These are phyloP conservation scores for Taiwanofungus camphoratus DNA, from an alignment of 1,284 basidiomycete genomes.

Conservation along the genomic window DNA sequence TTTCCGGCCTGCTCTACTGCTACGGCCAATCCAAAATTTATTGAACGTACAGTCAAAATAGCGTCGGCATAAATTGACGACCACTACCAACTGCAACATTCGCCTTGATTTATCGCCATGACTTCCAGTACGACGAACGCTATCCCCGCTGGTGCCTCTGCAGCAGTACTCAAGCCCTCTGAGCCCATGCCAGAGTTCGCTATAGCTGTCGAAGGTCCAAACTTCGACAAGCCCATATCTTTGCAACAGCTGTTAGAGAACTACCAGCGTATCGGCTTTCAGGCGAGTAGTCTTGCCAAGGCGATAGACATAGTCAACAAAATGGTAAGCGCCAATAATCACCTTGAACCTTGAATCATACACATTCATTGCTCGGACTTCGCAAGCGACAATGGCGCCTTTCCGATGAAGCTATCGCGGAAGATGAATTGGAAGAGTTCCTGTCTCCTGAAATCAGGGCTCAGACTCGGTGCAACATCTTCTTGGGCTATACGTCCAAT, in stretches of 20 bases:
- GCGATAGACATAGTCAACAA: slow-evolving; percentile 89
- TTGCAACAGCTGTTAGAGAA: slow-evolving; percentile 70
- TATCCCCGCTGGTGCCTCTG: slow-evolving; percentile 55
- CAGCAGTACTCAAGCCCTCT: slow-evolving; percentile 75
- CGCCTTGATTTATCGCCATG: slow-evolving; percentile 10
- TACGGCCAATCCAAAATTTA: no score
- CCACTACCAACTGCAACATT: background rate
- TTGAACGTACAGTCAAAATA: no score
- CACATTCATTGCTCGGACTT: slow-evolving; percentile 6
- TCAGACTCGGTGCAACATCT: slow-evolving; percentile 77
- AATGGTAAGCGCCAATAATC: slow-evolving; percentile 55
- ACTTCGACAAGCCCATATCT: slow-evolving; percentile 71
- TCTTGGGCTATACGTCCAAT: slow-evolving; percentile 98
- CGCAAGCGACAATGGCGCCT: slow-evolving; percentile 74
- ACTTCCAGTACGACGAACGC: slow-evolving; percentile 17
- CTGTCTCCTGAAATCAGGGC: slow-evolving; percentile 54
- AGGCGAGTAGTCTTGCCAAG: slow-evolving; percentile 85
- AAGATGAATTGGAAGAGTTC: slow-evolving; percentile 66
- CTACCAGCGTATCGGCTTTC: slow-evolving; percentile 93
- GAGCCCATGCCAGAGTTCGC: slow-evolving; percentile 71
- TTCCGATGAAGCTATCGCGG: slow-evolving; percentile 69
- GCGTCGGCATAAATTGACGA: no score
- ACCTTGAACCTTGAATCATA: background rate
- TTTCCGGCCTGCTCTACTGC: no score
- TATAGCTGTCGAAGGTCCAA: slow-evolving; percentile 79